A percentile compares a stretch with the other conserved stretches of the same genome.
Conservation (phyloP, 306 rosid genomes). For the Quercus rubra region DNA sequence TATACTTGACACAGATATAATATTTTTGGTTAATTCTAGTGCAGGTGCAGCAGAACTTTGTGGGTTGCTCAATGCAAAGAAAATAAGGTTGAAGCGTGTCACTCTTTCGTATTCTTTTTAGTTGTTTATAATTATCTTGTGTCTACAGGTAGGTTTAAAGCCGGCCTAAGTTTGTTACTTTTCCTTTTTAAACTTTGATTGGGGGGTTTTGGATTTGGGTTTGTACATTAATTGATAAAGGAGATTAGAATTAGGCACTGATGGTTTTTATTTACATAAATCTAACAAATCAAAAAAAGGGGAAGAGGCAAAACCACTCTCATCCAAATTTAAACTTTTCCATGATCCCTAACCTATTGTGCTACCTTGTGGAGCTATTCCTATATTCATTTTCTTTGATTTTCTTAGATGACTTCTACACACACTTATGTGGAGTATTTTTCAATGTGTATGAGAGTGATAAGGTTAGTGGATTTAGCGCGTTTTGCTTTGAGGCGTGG, state of each 20-base stretch:
- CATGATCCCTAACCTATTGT: no score
- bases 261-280: no score
- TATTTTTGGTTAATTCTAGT: slow-evolving; percentile 9
- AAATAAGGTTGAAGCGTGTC: slow-evolving; percentile 49
- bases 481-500: background rate
- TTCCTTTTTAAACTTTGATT: background rate
- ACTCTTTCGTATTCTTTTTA: background rate
- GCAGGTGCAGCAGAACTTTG: slow-evolving; percentile 93
- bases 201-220: background rate
- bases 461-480: background rate
- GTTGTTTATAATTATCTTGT: background rate
- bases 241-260: background rate
- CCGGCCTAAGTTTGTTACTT: background rate
- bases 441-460: background rate
- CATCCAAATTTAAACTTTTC: no score
- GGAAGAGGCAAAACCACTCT: no score
- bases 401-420: background rate
- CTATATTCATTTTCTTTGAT: background rate
- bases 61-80: slow-evolving; percentile 67
- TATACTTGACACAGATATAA: background rate
- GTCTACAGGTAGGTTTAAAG: background rate
- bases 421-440: background rate
- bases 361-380: no score
- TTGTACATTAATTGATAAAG: background rate
- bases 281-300: no score